Evolutionary conservation across 192 early-diverging fungal species (phyloP), one percentile per base, ranked within the genome.

Genomic region (Coemansia sp.): DNA sequence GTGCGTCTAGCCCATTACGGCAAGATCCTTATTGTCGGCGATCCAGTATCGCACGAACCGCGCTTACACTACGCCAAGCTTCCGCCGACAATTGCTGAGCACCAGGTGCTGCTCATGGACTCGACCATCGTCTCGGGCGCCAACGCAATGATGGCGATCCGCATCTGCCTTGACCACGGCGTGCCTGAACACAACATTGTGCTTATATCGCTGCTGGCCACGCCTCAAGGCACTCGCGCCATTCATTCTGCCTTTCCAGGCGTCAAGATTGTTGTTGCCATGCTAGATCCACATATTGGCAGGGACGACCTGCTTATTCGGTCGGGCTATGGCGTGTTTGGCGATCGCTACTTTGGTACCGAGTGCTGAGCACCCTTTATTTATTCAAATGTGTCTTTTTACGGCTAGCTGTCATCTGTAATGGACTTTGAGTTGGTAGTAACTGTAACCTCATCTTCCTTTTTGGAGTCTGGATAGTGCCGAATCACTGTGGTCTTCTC

Each of bases 131-230:
- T 90, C 3, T 95, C 93, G 8, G 96, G 96, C 31, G 94, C 94
- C 5, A 92, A 92, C 5, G 94, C 93, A 3, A 65, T 98, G 81
- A 98, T 98, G 96, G 94, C 96, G 14, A 91, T 98, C 40, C 86
- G 93, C 37, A 92, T 96, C 31, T 82, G 96, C 56, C 70, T 93
- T 6, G 96, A 98, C 76, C 93, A 98, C 61, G 86, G 89, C 61
- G 89, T 96, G 4, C 87, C 85, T 1, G 90, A 94, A 69, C 81
- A 88, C n/a, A 79, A 85, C 53, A 95, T 98, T 50, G 85, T 94
- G 14, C 95, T 96, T 70, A 64, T 93, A 37, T 87, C 89, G 5
- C 85, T 95, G 62, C 79, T 98, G 31, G 86, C 95, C 7, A 85
- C 91, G 0, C 84, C 87, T 14, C 84, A 86, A 54, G 93, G 93